Conservation (phyloP, 2,329 filamentous ascomycete genomes). For the Cercospora zeae-maydis region DNA sequence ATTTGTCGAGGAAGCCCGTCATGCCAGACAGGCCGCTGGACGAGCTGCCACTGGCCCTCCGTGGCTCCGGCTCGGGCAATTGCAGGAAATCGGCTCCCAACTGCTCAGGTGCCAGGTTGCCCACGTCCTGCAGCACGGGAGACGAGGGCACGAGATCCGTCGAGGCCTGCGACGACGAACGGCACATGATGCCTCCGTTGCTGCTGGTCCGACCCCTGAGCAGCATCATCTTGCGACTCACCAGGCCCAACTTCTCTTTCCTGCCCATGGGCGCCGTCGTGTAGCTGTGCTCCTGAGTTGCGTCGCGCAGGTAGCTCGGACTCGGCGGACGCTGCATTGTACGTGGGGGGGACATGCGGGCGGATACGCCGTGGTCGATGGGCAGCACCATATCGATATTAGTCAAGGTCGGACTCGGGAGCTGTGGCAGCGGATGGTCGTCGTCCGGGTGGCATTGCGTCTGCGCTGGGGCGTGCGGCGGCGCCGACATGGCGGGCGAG, state of each 20-base stretch:
- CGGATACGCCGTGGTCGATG: slow-evolving; percentile 43
- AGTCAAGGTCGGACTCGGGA: slow-evolving; percentile 79
- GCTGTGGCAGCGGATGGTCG: slow-evolving; percentile 38
- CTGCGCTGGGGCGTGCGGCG: slow-evolving; percentile 15
- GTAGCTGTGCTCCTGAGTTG: slow-evolving; percentile 1
- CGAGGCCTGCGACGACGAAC: slow-evolving; percentile 12
- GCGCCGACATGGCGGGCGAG: slow-evolving; percentile 5
- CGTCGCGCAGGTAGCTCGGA: slow-evolving; percentile 29
- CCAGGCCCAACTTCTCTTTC: slow-evolving; percentile 32
- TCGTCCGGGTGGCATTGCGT: slow-evolving; percentile 10
- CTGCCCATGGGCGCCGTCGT: slow-evolving; percentile 16
- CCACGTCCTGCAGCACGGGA: slow-evolving; percentile 33
- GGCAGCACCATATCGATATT: slow-evolving; percentile 94
- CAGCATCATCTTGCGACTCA: slow-evolving; percentile 35
- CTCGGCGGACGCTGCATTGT: slow-evolving; percentile 29
- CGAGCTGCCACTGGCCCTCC: slow-evolving; percentile 38
- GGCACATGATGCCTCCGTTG: slow-evolving; percentile 8
- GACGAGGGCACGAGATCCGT: slow-evolving; percentile 28
- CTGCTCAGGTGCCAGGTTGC: slow-evolving; percentile 29
- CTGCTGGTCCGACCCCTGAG: slow-evolving; percentile 31
- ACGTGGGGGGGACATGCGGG: slow-evolving; percentile 24
- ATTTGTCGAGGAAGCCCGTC: slow-evolving; percentile 34
- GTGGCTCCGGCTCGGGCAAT: slow-evolving; percentile 27
- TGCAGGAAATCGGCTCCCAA: slow-evolving; percentile 14
- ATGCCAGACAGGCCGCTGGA: slow-evolving; percentile 44